Evolutionary conservation across 306 rosid genomes (phyloP).

Genomic region (Trifolium repens): DNA sequence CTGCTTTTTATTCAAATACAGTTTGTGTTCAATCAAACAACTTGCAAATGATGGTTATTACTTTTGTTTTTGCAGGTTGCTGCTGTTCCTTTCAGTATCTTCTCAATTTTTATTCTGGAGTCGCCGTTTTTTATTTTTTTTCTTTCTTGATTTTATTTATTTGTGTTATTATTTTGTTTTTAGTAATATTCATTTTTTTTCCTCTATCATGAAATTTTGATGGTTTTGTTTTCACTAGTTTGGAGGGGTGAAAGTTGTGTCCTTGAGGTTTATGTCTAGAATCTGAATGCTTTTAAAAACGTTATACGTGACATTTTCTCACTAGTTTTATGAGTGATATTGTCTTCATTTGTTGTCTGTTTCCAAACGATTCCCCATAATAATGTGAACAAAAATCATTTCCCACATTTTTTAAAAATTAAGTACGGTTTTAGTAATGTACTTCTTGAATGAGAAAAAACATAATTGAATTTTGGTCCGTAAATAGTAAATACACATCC

Average conservation of each 20-base stretch:
- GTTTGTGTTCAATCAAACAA: slow-evolving; percentile 3
- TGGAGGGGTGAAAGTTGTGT: slow-evolving; percentile 37
- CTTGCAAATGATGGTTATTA: slow-evolving; percentile 13
- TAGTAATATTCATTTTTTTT: slow-evolving; percentile 31
- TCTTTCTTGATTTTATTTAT: not conserved
- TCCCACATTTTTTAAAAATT: too few relatives aligned
- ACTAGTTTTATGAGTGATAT: slow-evolving; percentile 4
- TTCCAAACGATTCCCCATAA: not conserved
- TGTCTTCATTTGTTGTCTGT: not conserved
- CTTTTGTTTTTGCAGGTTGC: slow-evolving; percentile 53
- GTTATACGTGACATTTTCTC: slow-evolving; percentile 9
- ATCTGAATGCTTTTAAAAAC: not conserved
- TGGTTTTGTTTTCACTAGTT: slow-evolving; percentile 35
- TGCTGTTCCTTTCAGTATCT: slow-evolving; percentile 39
- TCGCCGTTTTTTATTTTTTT: slow-evolving; percentile 15
- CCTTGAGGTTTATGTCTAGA: slow-evolving; percentile 26
- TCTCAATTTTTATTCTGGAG: slow-evolving; percentile 60
- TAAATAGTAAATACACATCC: too few relatives aligned
- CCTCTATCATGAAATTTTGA: slow-evolving; percentile 32
- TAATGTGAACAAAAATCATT: too few relatives aligned
- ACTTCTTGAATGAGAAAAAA: too few relatives aligned
- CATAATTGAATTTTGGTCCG: too few relatives aligned
- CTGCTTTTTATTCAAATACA: slow-evolving; percentile 11
- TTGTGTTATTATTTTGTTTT: slow-evolving; percentile 38
- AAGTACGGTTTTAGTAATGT: too few relatives aligned